Percentiles rank a stretch among this genome's conserved stretches.
phyloP scores from a whole-genome alignment of 768 basidiomycete species.

The Kwoniella newhampshirensis region DNA sequence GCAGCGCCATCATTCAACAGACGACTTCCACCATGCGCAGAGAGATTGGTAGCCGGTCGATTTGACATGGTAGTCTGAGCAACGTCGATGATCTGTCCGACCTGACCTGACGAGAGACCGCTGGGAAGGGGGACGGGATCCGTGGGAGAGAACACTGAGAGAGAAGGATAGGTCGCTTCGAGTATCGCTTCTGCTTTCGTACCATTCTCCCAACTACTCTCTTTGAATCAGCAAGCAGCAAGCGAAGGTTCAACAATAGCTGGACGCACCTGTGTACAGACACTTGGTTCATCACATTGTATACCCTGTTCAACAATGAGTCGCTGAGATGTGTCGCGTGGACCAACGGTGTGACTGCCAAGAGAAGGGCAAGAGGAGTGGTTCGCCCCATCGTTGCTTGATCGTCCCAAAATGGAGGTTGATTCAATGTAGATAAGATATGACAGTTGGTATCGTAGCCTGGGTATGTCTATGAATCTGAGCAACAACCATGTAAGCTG shows the following conservation, averaged over 20 bases:
- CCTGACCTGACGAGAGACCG: conserved; percentile 23
- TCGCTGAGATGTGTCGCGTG: conserved; percentile 36
- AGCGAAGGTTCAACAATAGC: conserved; percentile 9
- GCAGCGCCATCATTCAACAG: conserved; percentile 47
- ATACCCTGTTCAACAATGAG: conserved; percentile 32
- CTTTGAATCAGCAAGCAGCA: background rate
- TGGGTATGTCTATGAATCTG: too few relatives aligned
- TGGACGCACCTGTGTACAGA: conserved; percentile 34
- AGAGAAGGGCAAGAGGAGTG: conserved; percentile 56
- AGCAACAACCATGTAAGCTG: too few relatives aligned
- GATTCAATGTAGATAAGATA: too few relatives aligned
- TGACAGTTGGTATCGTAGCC: too few relatives aligned
- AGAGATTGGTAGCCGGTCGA: conserved; percentile 28
- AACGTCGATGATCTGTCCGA: conserved; percentile 38
- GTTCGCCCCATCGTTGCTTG: too few relatives aligned
- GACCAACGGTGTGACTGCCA: conserved; percentile 59
- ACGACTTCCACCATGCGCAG: conserved; percentile 14
- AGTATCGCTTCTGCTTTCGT: conserved; percentile 47
- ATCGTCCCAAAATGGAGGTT: too few relatives aligned
- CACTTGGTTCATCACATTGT: conserved; percentile 44
- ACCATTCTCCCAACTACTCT: conserved; percentile 48
- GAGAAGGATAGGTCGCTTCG: conserved; percentile 46
- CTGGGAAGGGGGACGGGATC: conserved; percentile 27
- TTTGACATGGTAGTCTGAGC: conserved; percentile 44
- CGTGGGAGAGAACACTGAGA: conserved; percentile 36